Evolutionary conservation across 768 basidiomycete genomes (phyloP), one percentile per base, ranked within the genome.

Genomic region (Mycena filopes): DNA sequence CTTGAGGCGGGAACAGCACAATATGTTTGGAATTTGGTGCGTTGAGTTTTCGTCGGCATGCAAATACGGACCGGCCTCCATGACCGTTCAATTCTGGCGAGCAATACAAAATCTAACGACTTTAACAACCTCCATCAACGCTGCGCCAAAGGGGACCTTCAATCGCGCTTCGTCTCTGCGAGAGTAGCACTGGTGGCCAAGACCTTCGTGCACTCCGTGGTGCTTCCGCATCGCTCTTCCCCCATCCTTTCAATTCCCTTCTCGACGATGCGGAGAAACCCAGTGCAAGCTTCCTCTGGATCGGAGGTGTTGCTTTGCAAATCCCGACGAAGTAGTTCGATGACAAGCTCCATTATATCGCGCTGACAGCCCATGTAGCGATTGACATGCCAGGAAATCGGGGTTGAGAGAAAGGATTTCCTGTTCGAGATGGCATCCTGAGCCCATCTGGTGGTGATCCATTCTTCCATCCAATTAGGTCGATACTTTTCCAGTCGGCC

Each of bases 291-390:
- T 15, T 40, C 10, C 11, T 38, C 50, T 23, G 25, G 25, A 15
- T 59, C 40, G n/a, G 3, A 4, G 0, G 26, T 6, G 18, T 1
- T 7, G 18, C 13, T 3, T 0, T 2, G 12, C 10, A 43, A 5
- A 23, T 1, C 21, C 18, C 6, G 11, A 21, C 56, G 56, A 40
- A 58, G 9, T 26, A 33, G 7, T 16, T 65, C 56, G 38, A 65
- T 65, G 23, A 59, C 50, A 13, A 18, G n/a, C 36, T 65, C 63
- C 49, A 65, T 18, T 2, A 59, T 54, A 59, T 65, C 63, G 10
- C 56, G 55, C 16, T 65, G 56, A 28, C 63, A 65, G 41, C 63
- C 63, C 38, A 59, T 54, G 33, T 53, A 65, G 7, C 56, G 63
- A 26, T 65, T 65, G n/a, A 65, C 55, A 38, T 65, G 56, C 8